A percentile compares a stretch with the other conserved stretches of the same genome.
Conservation (phyloP, 371 early-diverging fungal genomes). For the Umbelopsis sp. region DNA sequence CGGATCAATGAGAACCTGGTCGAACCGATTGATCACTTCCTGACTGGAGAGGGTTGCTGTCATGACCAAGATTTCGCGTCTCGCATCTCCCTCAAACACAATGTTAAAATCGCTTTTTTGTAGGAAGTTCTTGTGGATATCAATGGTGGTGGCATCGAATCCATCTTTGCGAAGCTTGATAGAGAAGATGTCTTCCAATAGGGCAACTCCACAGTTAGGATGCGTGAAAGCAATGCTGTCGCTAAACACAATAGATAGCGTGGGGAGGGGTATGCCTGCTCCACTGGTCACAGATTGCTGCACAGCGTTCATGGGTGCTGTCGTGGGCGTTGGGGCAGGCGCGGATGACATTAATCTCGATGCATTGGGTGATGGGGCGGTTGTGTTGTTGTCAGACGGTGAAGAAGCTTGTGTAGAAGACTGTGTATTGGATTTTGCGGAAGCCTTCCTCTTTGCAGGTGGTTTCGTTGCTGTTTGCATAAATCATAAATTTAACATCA, state of each 20-base stretch:
- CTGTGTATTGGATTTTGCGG: not conserved
- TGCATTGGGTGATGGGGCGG: slow-evolving; percentile 21
- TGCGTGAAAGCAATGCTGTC: slow-evolving; percentile 49
- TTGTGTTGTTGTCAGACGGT: not conserved
- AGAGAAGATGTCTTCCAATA: slow-evolving; percentile 56
- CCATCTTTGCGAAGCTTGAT: slow-evolving; percentile 53
- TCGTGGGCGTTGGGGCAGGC: slow-evolving; percentile 21
- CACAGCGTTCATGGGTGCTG: slow-evolving; percentile 4
- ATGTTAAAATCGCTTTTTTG: slow-evolving; percentile 49
- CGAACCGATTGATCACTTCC: slow-evolving; percentile 39
- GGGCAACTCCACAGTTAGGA: slow-evolving; percentile 61
- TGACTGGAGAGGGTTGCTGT: slow-evolving; percentile 36
- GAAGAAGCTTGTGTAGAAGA: not conserved
- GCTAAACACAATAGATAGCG: slow-evolving; percentile 62
- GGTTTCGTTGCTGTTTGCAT: not conserved
- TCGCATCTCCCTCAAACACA: slow-evolving; percentile 41
- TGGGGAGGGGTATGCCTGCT: slow-evolving; percentile 57
- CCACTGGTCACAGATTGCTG: slow-evolving; percentile 31
- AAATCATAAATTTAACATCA: not conserved
- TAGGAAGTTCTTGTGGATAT: slow-evolving; percentile 54
- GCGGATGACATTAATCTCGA: slow-evolving; percentile 25
- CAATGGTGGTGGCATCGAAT: slow-evolving; percentile 44
- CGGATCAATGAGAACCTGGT: slow-evolving; percentile 45
- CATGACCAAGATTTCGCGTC: slow-evolving; percentile 55
- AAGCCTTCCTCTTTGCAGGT: not conserved